Evolutionary conservation across 495 filamentous ascomycete genomes (phyloP).

Genomic region (Hyaloscypha variabilis): DNA sequence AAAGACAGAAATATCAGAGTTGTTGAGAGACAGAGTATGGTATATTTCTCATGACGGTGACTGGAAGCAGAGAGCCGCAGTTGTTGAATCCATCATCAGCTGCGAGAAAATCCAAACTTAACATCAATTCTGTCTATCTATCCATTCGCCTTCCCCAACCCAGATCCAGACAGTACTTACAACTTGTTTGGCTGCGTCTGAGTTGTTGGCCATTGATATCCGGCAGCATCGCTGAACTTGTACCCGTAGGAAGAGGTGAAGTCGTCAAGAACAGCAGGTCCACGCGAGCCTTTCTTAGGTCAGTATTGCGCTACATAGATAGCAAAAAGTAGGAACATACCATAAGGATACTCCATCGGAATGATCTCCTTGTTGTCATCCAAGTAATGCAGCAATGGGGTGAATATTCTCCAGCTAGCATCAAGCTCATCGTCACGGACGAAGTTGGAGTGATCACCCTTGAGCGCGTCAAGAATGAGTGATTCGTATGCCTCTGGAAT

Average conservation of each 20-base stretch:
- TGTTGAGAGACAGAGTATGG: neutral
- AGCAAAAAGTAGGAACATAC: slow-evolving; percentile 55
- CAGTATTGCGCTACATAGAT: slow-evolving; percentile 7
- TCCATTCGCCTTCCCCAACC: slow-evolving; percentile 8
- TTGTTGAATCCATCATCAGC: neutral
- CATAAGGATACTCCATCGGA: slow-evolving; percentile 99
- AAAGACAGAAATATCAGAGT: neutral
- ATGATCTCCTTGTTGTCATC: slow-evolving; percentile 99
- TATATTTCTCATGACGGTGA: neutral
- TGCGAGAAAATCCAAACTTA: slow-evolving; percentile 8
- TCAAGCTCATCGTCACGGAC: slow-evolving; percentile 98
- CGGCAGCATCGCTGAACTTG: slow-evolving; percentile 96
- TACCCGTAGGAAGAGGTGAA: slow-evolving; percentile 98
- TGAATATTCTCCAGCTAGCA: slow-evolving; percentile 98
- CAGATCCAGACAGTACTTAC: slow-evolving; percentile 25
- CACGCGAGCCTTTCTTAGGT: slow-evolving; percentile 78
- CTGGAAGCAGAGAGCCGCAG: neutral
- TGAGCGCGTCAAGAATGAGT: slow-evolving; percentile 94
- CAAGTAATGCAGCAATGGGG: slow-evolving; percentile 94
- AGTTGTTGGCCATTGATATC: slow-evolving; percentile 90
- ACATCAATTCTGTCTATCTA: slow-evolving; percentile 29
- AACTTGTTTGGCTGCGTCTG: slow-evolving; percentile 37
- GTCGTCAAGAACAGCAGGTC: slow-evolving; percentile 94
- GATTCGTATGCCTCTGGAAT: slow-evolving; percentile 99
- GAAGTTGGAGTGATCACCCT: slow-evolving; percentile 99